Evolutionary conservation across 495 filamentous ascomycete genomes (phyloP), one percentile per base, ranked within the genome.

Genomic region (Hypomontagnella submonticulosa): DNA sequence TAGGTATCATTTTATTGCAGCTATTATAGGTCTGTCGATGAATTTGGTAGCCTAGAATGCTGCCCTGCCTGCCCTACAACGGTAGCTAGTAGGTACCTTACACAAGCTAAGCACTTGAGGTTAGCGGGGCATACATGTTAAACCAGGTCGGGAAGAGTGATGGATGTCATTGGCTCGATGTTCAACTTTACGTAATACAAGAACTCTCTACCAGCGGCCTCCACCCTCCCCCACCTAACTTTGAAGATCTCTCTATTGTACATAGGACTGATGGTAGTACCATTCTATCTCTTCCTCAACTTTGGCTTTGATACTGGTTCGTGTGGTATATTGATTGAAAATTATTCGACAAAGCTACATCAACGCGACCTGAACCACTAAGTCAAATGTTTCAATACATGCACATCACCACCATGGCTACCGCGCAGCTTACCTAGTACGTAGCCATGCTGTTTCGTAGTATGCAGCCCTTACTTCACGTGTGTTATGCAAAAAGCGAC

Each of bases 401-500:
- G 38, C 48, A 53, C 16, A 44, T 53, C 51, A n/a, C 20, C 23
- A 27, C 23, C 49, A 27, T 27, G 32, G 32, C 10, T 34, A 23
- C 23, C 23, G 16, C 16, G 4, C 19, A 47, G 4, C 4, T 16
- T 27, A 11, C 11, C 20, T 32, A 47, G 10, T 32, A 20, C 30
- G 36, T 15, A 33, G 30, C 38, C 52, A 12, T 47, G 6, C 47
- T 16, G 41, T 55, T 41, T 54, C 33, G 50, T 53, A 40, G 16
- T 49, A 40, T 46, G 27, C 23, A 32, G 23, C 23, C 57, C 57
- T 41, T 47, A 43, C 40, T 13, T 38, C 49, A 38, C 40, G 32
- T 47, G 49, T 53, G 9, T 46, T 27, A 59, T 43, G 37, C 47
- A 44, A 61, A n/a, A 13, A 15, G 32, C 19, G 19, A 34, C 41